Evolutionary conservation across 768 basidiomycete genomes (phyloP), one percentile per base, ranked within the genome.

Genomic region (Russula vinacea): DNA sequence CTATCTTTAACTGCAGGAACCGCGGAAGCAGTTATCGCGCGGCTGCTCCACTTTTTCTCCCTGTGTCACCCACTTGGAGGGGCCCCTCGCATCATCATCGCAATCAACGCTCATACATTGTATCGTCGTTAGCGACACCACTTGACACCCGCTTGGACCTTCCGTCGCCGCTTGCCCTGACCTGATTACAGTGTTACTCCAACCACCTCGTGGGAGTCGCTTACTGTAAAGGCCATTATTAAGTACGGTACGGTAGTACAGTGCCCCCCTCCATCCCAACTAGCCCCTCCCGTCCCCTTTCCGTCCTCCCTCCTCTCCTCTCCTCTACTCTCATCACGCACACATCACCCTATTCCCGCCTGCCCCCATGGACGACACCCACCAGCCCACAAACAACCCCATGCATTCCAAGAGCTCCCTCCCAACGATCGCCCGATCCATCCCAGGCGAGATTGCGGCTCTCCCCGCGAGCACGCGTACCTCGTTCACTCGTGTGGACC

Each of bases 401-500:
- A 44, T 58, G 45, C 68, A 35, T 22, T 62, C 49, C 24, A 47
- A 58, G 52, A 19, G n/a, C 14, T 68, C 66, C 19, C 66, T 69
- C 32, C 62, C 68, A 26, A 55, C 66, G n/a, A 62, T 69, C 35
- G 11, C 55, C n/a, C 29, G 37, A 35, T 45, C 56, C 19, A 29
- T 64, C 13, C 67, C 66, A 7, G 44, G 60, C 56, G 68, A 69
- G 51, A 47, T 74, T 60, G 51, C 62, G 65, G 73, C 66, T 58
- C 61, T 73, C 37, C 78, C 80, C 22, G 76, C 80, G 40, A 79
- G 79, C 56, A 79, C 83, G 0, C 78, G 82, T 26, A 83, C 83
- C 8, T 83, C 83, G 13, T 81, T 79, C 66, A 84, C 83, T 2
- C 78, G 78, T 29, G 82, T 84, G 19, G 56, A 58, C 37, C 79